A percentile compares a stretch with the other conserved stretches of the same genome.
These are phyloP conservation scores for Ceratocystis smalleyi DNA, from an alignment of 2,329 filamentous ascomycete species.

Conservation along the genomic window DNA sequence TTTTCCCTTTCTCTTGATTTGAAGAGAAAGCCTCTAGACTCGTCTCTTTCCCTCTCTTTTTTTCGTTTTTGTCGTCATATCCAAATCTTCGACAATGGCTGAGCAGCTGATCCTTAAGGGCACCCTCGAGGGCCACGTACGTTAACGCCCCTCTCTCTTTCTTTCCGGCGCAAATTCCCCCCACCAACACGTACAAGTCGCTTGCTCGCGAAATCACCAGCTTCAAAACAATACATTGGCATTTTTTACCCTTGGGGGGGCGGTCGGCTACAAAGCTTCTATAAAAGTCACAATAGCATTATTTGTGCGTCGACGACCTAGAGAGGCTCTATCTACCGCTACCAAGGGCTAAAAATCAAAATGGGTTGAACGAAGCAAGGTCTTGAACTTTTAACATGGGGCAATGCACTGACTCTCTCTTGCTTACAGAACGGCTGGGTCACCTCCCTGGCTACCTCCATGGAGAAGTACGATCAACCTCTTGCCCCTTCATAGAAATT, in stretches of 20 bases:
- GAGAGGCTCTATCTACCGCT: background rate
- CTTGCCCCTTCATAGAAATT: background rate
- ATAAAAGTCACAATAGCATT: background rate
- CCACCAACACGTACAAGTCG: background rate
- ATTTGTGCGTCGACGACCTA: background rate
- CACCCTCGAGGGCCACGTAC: slow-evolving; percentile 90
- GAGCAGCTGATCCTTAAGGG: slow-evolving; percentile 93
- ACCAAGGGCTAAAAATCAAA: background rate
- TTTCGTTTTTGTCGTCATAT: slow-evolving; percentile 14
- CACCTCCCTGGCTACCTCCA: slow-evolving; percentile 92
- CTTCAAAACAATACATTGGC: background rate
- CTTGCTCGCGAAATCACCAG: background rate
- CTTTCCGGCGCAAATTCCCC: slow-evolving; percentile 2
- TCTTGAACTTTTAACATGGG: slow-evolving; percentile 9
- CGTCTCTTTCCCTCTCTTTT: slow-evolving; percentile 17
- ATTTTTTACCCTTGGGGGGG: background rate
- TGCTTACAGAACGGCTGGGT: slow-evolving; percentile 73
- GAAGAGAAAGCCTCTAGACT: slow-evolving; percentile 19
- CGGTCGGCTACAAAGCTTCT: background rate
- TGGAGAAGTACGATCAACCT: slow-evolving; percentile 68
- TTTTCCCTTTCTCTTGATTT: slow-evolving; percentile 16
- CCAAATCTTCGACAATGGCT: slow-evolving; percentile 43
- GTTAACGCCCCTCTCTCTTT: slow-evolving; percentile 26
- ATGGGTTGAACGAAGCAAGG: slow-evolving; percentile 9
- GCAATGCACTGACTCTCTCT: slow-evolving; percentile 15